Percentiles rank a stretch among this genome's conserved stretches.
Conservation (phyloP, 2,329 filamentous ascomycete genomes). For the Alternaria brassicicola region DNA sequence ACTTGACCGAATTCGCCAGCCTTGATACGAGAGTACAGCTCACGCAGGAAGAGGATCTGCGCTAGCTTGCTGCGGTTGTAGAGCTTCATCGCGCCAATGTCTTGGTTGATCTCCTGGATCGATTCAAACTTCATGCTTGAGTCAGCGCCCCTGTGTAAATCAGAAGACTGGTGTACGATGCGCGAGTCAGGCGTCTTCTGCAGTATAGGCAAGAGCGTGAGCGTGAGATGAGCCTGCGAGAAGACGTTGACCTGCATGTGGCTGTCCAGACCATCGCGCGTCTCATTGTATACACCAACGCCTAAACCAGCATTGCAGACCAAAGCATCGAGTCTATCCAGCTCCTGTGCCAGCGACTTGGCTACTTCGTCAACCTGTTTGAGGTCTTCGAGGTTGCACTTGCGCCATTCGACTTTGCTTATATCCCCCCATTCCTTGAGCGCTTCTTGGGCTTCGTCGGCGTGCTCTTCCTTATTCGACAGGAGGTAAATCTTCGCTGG, state of each 20-base stretch:
- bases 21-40: conserved; percentile 49
- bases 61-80: conserved; percentile 60
- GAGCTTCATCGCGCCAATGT: conserved; percentile 56
- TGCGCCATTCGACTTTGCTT: conserved; percentile 52
- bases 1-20: conserved; percentile 36
- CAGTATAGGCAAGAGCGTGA: conserved; percentile 55
- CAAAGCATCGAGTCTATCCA: conserved; percentile 55
- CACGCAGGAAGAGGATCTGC: conserved; percentile 55
- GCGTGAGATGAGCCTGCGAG: conserved; percentile 57
- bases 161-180: conserved; percentile 58
- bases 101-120: conserved; percentile 57
- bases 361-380: conserved; percentile 55
- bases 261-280: conserved; percentile 58
- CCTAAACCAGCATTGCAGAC: conserved; percentile 59
- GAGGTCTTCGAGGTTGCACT: conserved; percentile 56
- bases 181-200: conserved; percentile 54
- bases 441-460: conserved; percentile 52
- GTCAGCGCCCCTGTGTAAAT: conserved; percentile 54
- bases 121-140: conserved; percentile 50
- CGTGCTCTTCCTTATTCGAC: conserved; percentile 57
- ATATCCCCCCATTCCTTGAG: conserved; percentile 54
- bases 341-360: conserved; percentile 49
- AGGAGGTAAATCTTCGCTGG: conserved; percentile 56
- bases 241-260: conserved; percentile 61
- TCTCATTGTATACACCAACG: conserved; percentile 57